Conservation (phyloP, 305 asterid species). For the Fraxinus dipetala region DNA sequence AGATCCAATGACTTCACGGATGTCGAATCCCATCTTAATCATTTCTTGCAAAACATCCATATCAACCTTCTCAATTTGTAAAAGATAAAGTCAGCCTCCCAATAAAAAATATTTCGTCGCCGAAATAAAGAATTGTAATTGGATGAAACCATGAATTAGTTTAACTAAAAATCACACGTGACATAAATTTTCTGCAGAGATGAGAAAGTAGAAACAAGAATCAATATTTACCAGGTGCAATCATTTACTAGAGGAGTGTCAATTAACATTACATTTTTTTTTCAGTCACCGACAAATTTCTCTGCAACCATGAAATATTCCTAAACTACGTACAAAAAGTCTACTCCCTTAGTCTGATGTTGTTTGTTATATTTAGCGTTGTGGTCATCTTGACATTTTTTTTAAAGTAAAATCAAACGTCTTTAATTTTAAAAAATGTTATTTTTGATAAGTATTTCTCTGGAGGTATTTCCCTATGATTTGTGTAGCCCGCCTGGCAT, state of each 20-base stretch:
- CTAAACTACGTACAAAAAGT: not conserved
- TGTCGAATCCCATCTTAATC: constrained; percentile 46
- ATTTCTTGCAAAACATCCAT: constrained; percentile 43
- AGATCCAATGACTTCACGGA: constrained; percentile 41
- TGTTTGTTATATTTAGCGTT: not conserved
- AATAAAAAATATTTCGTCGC: not conserved
- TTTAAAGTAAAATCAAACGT: too few species aligned
- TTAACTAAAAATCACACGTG: not conserved
- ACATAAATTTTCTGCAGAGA: not conserved
- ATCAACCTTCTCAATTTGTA: constrained; percentile 35
- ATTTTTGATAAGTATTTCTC: not conserved
- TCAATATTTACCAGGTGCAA: not conserved
- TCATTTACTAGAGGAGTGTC: not conserved
- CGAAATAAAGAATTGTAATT: not conserved
- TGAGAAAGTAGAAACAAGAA: not conserved
- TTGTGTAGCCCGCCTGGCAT: not conserved
- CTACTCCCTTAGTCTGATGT: not conserved
- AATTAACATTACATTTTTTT: not conserved
- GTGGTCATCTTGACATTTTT: not conserved
- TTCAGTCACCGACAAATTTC: not conserved
- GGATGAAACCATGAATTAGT: not conserved
- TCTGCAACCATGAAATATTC: not conserved
- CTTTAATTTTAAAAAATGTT: not conserved
- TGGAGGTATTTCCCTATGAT: not conserved
- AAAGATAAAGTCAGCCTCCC: constrained; percentile 5